These are phyloP conservation scores for Halophytophthora polymorphica DNA, from an alignment of 352 stramenopile species.

Conservation along the genomic window DNA sequence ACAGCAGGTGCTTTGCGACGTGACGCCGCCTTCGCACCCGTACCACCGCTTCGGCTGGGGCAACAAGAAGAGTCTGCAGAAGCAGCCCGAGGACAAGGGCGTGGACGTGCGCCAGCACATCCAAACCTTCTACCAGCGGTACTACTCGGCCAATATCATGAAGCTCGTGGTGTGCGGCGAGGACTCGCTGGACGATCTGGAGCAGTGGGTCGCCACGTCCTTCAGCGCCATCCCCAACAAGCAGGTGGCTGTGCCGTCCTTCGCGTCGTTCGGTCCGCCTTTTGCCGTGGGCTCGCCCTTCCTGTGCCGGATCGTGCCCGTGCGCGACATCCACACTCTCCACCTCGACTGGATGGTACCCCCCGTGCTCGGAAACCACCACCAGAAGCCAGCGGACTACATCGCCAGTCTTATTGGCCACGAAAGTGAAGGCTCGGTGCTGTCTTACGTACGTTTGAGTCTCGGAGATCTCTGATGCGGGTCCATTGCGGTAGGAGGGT, in stretches of 20 bases:
- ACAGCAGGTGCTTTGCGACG: slow-evolving; percentile 78
- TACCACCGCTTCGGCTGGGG: slow-evolving; percentile 86
- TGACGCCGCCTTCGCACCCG: slow-evolving; percentile 48
- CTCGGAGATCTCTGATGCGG: background rate
- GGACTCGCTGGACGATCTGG: slow-evolving; percentile 66
- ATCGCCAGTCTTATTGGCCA: slow-evolving; percentile 77
- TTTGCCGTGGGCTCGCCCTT: slow-evolving; percentile 51
- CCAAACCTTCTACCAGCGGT: slow-evolving; percentile 58
- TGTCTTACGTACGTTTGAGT: slow-evolving; percentile 57
- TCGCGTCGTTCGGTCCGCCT: slow-evolving; percentile 33
- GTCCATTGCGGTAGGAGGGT: background rate
- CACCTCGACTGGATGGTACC: slow-evolving; percentile 80
- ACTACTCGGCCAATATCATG: slow-evolving; percentile 85
- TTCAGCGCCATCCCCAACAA: slow-evolving; percentile 71
- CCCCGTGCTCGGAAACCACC: slow-evolving; percentile 59
- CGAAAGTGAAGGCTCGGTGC: slow-evolving; percentile 78
- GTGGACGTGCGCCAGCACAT: slow-evolving; percentile 65
- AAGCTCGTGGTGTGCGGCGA: slow-evolving; percentile 79
- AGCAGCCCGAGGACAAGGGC: slow-evolving; percentile 34
- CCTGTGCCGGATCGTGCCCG: slow-evolving; percentile 65
- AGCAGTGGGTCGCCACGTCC: slow-evolving; percentile 55
- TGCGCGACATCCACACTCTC: slow-evolving; percentile 77
- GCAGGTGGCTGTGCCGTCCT: slow-evolving; percentile 38
- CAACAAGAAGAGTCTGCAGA: slow-evolving; percentile 70
- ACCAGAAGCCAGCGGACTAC: slow-evolving; percentile 78